Evolutionary conservation across 2,329 filamentous ascomycete genomes (phyloP).

Genomic region (Fragosphaeria purpurea): DNA sequence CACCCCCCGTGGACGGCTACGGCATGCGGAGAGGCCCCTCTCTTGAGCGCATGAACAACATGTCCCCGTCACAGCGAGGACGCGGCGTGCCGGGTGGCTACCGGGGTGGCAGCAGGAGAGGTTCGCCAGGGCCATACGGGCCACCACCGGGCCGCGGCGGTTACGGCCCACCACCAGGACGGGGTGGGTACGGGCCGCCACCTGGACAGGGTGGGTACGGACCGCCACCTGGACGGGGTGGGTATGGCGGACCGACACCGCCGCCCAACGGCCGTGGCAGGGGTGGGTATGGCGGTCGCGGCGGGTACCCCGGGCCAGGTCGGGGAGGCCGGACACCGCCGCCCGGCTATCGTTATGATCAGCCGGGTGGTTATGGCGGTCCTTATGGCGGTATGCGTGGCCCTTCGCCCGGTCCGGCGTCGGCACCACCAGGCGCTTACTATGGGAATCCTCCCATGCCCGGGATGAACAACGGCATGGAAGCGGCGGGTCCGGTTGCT

Average conservation of each 20-base stretch:
- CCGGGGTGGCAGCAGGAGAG: slow-evolving; percentile 38
- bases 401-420: slow-evolving; percentile 26
- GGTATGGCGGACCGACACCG: slow-evolving; percentile 24
- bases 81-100: slow-evolving; percentile 43
- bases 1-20: slow-evolving; percentile 32
- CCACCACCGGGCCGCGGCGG: slow-evolving; percentile 14
- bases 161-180: slow-evolving; percentile 22
- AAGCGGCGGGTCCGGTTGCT: background rate
- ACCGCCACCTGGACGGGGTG: slow-evolving; percentile 25
- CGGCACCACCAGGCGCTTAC: slow-evolving; percentile 23
- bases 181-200: slow-evolving; percentile 39
- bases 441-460: slow-evolving; percentile 27
- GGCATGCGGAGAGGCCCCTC: slow-evolving; percentile 37
- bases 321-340: slow-evolving; percentile 32
- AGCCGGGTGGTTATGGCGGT: slow-evolving; percentile 18
- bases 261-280: slow-evolving; percentile 24
- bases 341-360: slow-evolving; percentile 33
- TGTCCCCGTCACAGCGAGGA: slow-evolving; percentile 28
- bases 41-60: slow-evolving; percentile 35
- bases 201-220: slow-evolving; percentile 32
- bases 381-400: slow-evolving; percentile 20
- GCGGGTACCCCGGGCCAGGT: slow-evolving; percentile 24
- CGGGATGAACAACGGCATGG: slow-evolving; percentile 22
- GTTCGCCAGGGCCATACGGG: slow-evolving; percentile 29
- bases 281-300: slow-evolving; percentile 24